phyloP scores from a whole-genome alignment of 2,329 filamentous ascomycete species.

The Penicillium sp. region DNA sequence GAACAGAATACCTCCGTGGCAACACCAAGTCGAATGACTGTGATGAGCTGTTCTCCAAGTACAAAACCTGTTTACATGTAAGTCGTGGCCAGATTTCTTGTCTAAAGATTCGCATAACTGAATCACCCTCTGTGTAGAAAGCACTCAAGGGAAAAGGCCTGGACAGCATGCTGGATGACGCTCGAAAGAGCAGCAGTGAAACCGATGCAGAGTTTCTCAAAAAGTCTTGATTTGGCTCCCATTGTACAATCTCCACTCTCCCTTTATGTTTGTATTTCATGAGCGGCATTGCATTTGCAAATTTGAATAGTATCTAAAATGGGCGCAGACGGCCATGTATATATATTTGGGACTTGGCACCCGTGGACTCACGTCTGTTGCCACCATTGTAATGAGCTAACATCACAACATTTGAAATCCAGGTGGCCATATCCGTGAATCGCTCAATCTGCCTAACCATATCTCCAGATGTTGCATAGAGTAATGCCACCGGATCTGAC shows the following conservation, averaged over 20 bases:
- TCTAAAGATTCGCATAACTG: background rate
- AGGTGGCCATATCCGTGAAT: no score
- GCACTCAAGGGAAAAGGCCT: constrained; percentile 87
- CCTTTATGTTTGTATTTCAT: background rate
- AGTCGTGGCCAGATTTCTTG: constrained; percentile 26
- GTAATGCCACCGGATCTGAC: no score
- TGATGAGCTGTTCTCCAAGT: constrained; percentile 79
- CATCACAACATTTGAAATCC: no score
- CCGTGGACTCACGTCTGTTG: no score
- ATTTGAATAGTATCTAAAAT: background rate
- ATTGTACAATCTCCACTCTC: constrained; percentile 4
- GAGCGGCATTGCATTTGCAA: constrained; percentile 4
- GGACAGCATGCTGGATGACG: constrained; percentile 88
- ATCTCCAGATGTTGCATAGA: no score
- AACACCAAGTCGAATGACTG: constrained; percentile 84
- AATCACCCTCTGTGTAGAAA: constrained; percentile 53
- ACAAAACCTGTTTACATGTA: constrained; percentile 82
- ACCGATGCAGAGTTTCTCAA: constrained; percentile 71
- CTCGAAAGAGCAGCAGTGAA: constrained; percentile 83
- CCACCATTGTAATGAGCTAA: no score
- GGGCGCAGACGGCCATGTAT: constrained; percentile 2
- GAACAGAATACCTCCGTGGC: constrained; percentile 81
- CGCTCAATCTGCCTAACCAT: no score
- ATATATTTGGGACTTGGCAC: background rate
- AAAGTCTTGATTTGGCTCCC: constrained; percentile 19